Percentiles rank a stretch among this genome's conserved stretches.
Conservation (phyloP, 108 stramenopile species). For the Nitzschia putrida region DNA sequence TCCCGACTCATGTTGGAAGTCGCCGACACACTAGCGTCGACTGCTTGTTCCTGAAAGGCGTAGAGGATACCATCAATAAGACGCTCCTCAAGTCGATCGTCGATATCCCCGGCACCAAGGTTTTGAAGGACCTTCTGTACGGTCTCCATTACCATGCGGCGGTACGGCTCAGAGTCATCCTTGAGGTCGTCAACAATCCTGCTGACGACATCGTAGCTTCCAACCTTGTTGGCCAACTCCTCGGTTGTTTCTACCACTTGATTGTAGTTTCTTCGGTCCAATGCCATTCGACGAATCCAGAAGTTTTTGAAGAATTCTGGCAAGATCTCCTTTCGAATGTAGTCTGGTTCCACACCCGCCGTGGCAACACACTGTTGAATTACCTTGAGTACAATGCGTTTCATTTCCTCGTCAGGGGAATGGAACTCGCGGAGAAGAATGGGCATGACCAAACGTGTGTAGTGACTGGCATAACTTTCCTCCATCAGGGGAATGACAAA, state of each 20-base stretch:
- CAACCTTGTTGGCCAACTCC: constrained; percentile 98
- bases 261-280: constrained; percentile 96
- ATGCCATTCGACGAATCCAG: constrained; percentile 98
- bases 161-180: constrained; percentile 98
- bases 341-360: constrained; percentile 96
- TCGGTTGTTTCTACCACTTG: constrained; percentile 98
- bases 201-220: constrained; percentile 90
- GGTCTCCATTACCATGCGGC: constrained; percentile 99
- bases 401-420: constrained; percentile 96
- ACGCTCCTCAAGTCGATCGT: constrained; percentile 94
- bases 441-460: constrained; percentile 97
- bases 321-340: constrained; percentile 94
- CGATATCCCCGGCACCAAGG: constrained; percentile 93
- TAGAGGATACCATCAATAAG: constrained; percentile 98
- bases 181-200: constrained; percentile 99
- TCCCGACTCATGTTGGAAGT: constrained; percentile 62
- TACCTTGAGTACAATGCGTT: constrained; percentile 97
- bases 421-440: constrained; percentile 97
- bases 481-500: constrained; percentile 99
- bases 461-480: constrained; percentile 99
- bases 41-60: constrained; percentile 98
- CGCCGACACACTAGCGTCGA: constrained; percentile 72
- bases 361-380: constrained; percentile 98
- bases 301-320: constrained; percentile 98
- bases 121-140: constrained; percentile 91